A percentile compares a stretch with the other conserved stretches of the same genome.
These are phyloP conservation scores for Corylus avellana DNA, from an alignment of 306 rosid genomes.

Conservation along the genomic window DNA sequence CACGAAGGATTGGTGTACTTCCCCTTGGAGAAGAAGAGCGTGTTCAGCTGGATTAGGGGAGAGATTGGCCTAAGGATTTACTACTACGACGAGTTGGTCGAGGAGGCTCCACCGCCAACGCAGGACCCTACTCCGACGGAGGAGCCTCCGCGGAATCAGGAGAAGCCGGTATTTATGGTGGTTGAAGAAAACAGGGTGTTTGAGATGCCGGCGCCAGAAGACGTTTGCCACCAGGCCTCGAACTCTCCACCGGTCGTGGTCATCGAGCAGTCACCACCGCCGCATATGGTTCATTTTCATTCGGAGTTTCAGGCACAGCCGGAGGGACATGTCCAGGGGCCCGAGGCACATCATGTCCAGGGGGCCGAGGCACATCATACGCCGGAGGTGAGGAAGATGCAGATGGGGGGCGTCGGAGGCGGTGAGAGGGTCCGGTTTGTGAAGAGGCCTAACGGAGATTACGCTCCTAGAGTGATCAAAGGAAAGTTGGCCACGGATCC, in stretches of 20 bases:
- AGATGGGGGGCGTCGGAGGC: constrained; percentile 35
- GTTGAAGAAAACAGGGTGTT: constrained; percentile 56
- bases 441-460: constrained; percentile 65
- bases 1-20: constrained; percentile 67
- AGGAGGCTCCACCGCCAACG: constrained; percentile 36
- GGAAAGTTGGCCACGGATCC: constrained; percentile 31
- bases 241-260: constrained; percentile 58
- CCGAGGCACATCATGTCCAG: neutral
- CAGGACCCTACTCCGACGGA: neutral
- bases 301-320: constrained; percentile 43
- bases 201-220: constrained; percentile 43
- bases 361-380: constrained; percentile 37
- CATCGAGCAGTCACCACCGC: constrained; percentile 54
- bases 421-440: constrained; percentile 60
- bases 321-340: constrained; percentile 10
- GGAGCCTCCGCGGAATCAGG: constrained; percentile 22
- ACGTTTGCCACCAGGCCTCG: constrained; percentile 36
- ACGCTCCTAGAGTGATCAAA: constrained; percentile 61
- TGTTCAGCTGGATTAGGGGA: constrained; percentile 84
- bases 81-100: constrained; percentile 63
- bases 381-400: constrained; percentile 73
- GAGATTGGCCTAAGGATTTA: constrained; percentile 67
- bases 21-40: constrained; percentile 84
- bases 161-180: constrained; percentile 33
- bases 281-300: constrained; percentile 48